Percentiles rank a stretch among this genome's conserved stretches.
Evolutionary conservation across 805 yeast genomes (phyloP).

Genomic region (Helenozyma baotianmanensis): DNA sequence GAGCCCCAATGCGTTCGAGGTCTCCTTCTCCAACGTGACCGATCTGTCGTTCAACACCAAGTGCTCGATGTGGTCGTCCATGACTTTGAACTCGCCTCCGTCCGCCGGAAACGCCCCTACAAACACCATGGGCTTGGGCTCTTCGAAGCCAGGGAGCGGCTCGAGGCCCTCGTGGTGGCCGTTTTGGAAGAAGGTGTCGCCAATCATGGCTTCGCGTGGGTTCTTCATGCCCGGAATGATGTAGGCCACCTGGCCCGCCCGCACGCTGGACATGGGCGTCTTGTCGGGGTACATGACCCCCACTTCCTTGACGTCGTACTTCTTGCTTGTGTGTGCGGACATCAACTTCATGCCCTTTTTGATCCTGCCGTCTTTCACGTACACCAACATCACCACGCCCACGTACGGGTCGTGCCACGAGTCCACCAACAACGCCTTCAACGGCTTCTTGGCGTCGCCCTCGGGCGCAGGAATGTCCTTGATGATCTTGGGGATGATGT

Average conservation of each 20-base stretch:
- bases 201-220: conserved; percentile 80
- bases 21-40: conserved; percentile 82
- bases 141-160: conserved; percentile 92
- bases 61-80: conserved; percentile 87
- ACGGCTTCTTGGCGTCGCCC: conserved; percentile 49
- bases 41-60: conserved; percentile 88
- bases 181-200: conserved; percentile 76
- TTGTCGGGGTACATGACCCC: conserved; percentile 96
- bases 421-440: conserved; percentile 82
- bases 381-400: conserved; percentile 83
- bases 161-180: conserved; percentile 55
- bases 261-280: conserved; percentile 54
- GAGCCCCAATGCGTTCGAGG: conserved; percentile 91
- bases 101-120: conserved; percentile 98
- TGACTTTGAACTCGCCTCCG: conserved; percentile 79
- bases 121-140: conserved; percentile 96
- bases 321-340: conserved; percentile 70
- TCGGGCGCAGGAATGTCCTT: conserved; percentile 77
- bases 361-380: conserved; percentile 78
- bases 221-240: conserved; percentile 92
- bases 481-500: conserved; percentile 76
- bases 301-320: conserved; percentile 85
- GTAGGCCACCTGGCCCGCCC: conserved; percentile 94
- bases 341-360: conserved; percentile 69
- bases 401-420: conserved; percentile 95